These are phyloP conservation scores for Ceriops decandra DNA, from an alignment of 345 rosid genomes.

Conservation along the genomic window DNA sequence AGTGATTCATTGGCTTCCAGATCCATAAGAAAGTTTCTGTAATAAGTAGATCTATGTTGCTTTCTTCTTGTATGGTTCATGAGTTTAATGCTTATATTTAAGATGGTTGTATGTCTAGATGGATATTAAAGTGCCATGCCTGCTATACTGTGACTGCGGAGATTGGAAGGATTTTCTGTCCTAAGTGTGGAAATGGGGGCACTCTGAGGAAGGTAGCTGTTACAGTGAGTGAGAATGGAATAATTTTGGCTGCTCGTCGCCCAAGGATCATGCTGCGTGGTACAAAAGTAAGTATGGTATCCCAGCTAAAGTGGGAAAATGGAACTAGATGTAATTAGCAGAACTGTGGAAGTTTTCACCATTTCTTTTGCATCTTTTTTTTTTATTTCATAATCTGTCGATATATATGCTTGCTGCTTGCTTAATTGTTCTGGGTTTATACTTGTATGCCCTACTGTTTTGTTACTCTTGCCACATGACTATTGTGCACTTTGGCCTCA, in stretches of 20 bases:
- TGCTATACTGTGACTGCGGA: constrained; percentile 86
- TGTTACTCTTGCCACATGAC: neutral
- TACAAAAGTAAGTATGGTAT: constrained; percentile 55
- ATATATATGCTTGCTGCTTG: neutral
- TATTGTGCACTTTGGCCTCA: neutral
- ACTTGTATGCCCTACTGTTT: neutral
- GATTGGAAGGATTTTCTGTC: constrained; percentile 80
- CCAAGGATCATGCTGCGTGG: constrained; percentile 74
- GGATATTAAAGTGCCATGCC: constrained; percentile 95
- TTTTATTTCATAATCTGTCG: neutral
- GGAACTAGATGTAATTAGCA: neutral
- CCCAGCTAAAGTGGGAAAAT: neutral
- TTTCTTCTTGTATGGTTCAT: neutral
- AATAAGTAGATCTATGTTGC: neutral
- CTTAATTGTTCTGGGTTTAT: neutral
- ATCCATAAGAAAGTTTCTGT: neutral
- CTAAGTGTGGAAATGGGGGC: constrained; percentile 95
- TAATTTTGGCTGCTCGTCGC: constrained; percentile 53
- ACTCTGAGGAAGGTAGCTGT: constrained; percentile 81
- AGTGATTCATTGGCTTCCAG: neutral
- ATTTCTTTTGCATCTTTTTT: neutral
- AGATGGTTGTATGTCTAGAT: constrained; percentile 43
- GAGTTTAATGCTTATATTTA: constrained; percentile 14
- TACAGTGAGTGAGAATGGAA: constrained; percentile 78
- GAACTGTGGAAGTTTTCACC: neutral